Evolutionary conservation across 1,284 basidiomycete species (phyloP), one percentile per base, ranked within the genome.

Genomic region (Caloboletus inedulis): DNA sequence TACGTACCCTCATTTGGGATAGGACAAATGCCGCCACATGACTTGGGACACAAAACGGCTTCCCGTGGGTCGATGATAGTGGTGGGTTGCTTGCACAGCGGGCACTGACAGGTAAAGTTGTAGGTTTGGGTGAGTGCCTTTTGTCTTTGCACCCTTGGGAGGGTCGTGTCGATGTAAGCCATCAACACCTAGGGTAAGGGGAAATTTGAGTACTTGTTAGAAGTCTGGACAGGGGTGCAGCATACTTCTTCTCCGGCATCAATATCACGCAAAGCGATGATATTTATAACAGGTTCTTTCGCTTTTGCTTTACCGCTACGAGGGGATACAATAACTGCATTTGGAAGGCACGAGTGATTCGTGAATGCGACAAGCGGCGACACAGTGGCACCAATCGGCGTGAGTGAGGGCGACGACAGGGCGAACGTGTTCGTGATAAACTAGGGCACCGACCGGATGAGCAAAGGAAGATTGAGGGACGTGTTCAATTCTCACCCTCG

Each of bases 281-380:
- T 77, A 36, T 87, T 79, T 79, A 95, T 84, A 12, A 76, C 65
- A 2, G 86, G 84, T 62, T 87, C 84, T 29, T 76, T 70, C 30
- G 60, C 62, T 4, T 65, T 58, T 51, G 34, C 64, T 56, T 34
- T 64, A 59, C 76, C 62, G 25, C 72, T 55, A 14, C 79, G 74
- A 35, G 95, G 94, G 66, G 95, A 98, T 1, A 98, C 91, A 27
- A 95, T 80, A 25, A 88, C 91, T 0, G 89, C 91, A 60, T 97
- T 96, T 0, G 95, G 94, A 21, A 82, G 78, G 64, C 95, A 98
- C 0, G 92, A 91, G 65, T 98, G 95, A 62, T 98, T 98, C 59
- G 90, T 79, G 30, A 98, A 76, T 0, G 94, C 93, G 10, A 87
- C 74, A 0, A 82, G 61, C 0, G 94, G 92, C 0, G 90, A 89